Evolutionary conservation across 176 grass and related monocot species (phyloP).

Genomic region (Microstegium vimineum): DNA sequence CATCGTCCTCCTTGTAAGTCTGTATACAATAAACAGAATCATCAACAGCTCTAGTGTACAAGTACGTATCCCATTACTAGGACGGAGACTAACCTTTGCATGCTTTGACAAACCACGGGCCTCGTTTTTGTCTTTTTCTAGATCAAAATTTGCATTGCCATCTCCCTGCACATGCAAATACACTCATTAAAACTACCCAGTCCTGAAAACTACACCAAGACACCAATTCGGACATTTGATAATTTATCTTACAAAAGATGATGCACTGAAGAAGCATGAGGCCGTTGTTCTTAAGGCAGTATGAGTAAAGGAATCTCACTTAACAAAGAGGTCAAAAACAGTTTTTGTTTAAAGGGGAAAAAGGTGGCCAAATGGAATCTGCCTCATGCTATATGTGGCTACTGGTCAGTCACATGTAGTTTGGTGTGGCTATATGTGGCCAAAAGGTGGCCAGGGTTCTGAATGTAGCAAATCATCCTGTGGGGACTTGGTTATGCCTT

Average conservation of each 20-base stretch:
- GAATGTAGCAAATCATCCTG: neutral
- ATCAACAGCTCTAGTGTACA: slow-evolving; percentile 3
- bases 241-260: neutral
- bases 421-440: too few relatives aligned
- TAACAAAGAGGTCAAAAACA: neutral
- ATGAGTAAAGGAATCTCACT: neutral
- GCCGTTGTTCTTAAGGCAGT: neutral
- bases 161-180: slow-evolving; percentile 49
- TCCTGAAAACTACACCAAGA: neutral
- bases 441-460: too few relatives aligned
- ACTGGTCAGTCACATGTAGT: neutral
- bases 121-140: slow-evolving; percentile 88
- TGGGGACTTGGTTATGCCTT: neutral
- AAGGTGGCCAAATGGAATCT: neutral
- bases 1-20: slow-evolving; percentile 87
- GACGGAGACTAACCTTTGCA: slow-evolving; percentile 58
- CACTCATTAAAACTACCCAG: neutral
- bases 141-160: slow-evolving; percentile 42
- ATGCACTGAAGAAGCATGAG: slow-evolving; percentile 3
- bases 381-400: neutral
- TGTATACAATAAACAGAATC: slow-evolving; percentile 33
- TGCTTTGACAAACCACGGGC: slow-evolving; percentile 47
- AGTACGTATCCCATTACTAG: neutral
- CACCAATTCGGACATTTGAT: neutral
- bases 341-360: neutral